A percentile compares a stretch with the other conserved stretches of the same genome.
These are phyloP conservation scores for Neurospora discreta DNA, from an alignment of 495 filamentous ascomycete genomes.

Conservation along the genomic window DNA sequence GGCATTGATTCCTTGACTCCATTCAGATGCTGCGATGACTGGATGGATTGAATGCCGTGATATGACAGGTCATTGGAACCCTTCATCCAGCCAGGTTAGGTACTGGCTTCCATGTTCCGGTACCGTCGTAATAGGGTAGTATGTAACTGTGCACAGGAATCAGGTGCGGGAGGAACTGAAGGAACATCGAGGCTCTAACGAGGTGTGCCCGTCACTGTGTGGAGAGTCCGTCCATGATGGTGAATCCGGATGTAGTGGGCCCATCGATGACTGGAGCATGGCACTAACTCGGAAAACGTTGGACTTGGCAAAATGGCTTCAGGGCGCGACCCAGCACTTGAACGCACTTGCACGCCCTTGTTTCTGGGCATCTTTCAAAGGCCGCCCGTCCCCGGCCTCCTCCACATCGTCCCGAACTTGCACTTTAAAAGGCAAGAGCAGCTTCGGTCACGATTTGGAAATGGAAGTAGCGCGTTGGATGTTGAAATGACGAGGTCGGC, in stretches of 20 bases:
- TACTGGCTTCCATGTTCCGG: not conserved
- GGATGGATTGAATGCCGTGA: not conserved
- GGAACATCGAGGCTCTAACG: not conserved
- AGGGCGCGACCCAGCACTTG: not conserved
- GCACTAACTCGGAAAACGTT: not conserved
- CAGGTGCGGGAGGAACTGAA: not conserved
- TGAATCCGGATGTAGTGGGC: not conserved
- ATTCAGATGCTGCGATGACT: not conserved
- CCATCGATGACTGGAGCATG: not conserved
- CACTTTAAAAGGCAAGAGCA: not conserved
- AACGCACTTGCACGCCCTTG: not conserved
- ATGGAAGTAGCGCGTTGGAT: not conserved
- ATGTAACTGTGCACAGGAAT: not conserved
- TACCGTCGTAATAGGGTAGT: not conserved
- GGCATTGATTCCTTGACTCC: too few relatives aligned
- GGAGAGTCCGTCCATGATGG: not conserved
- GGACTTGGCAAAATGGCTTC: not conserved
- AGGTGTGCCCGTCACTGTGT: not conserved
- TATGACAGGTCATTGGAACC: not conserved
- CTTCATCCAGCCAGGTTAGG: not conserved
- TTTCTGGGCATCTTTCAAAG: not conserved
- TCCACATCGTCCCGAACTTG: not conserved
- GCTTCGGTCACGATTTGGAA: not conserved
- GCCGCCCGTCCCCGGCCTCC: not conserved
- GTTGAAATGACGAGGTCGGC: not conserved